A percentile compares a stretch with the other conserved stretches of the same genome.
phyloP scores from a whole-genome alignment of 495 filamentous ascomycete species.

The Hypoxylon rickii region DNA sequence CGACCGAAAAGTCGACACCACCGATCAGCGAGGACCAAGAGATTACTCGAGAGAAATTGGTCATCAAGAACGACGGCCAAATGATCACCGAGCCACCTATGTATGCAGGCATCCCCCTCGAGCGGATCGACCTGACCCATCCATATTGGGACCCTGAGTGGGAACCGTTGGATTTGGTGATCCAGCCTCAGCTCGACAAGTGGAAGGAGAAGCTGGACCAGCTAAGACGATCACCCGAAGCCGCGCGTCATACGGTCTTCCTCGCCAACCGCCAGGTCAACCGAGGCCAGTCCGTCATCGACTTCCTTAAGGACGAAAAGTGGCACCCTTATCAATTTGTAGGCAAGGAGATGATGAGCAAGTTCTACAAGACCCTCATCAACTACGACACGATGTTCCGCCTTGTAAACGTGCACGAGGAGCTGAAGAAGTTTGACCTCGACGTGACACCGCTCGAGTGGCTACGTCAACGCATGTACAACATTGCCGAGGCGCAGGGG shows the following conservation, averaged over 20 bases:
- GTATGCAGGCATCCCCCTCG: conserved; percentile 51
- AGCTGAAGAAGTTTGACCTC: conserved; percentile 51
- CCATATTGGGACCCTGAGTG: conserved; percentile 54
- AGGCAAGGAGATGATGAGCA: conserved; percentile 46
- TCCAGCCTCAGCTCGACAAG: conserved; percentile 40
- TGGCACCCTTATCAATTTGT: conserved; percentile 56
- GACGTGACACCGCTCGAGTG: conserved; percentile 52
- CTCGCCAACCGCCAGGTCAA: conserved; percentile 53
- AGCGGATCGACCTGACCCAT: conserved; percentile 46
- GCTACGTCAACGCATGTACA: conserved; percentile 53
- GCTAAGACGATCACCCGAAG: conserved; percentile 19
- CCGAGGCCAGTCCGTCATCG: conserved; percentile 47
- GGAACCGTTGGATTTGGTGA: conserved; percentile 39
- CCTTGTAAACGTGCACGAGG: conserved; percentile 49
- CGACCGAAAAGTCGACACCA: conserved; percentile 26
- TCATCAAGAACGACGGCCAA: conserved; percentile 45
- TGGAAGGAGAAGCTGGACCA: conserved; percentile 46
- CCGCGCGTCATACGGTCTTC: conserved; percentile 46
- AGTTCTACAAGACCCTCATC: conserved; percentile 41
- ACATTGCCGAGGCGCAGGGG: conserved; percentile 41
- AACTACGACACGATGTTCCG: conserved; percentile 56
- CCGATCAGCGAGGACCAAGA: conserved; percentile 25
- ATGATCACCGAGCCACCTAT: conserved; percentile 45
- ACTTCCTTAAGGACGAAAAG: conserved; percentile 47
- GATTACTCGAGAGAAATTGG: conserved; percentile 45